These are phyloP conservation scores for Penicillium sp. DNA, from an alignment of 2,329 filamentous ascomycete genomes.

Conservation along the genomic window DNA sequence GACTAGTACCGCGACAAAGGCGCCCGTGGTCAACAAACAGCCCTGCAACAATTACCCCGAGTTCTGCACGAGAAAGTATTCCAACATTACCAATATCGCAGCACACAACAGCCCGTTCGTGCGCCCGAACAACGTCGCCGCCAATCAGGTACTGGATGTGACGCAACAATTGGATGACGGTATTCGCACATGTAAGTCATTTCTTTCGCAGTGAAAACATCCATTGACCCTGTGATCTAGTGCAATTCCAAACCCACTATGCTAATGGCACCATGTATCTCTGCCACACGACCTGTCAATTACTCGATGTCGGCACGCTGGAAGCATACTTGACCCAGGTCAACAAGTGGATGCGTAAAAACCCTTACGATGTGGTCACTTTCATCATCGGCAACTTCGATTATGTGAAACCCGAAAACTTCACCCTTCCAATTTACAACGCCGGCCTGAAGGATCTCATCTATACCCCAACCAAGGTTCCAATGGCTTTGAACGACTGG, in stretches of 20 bases:
- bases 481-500: slow-evolving; percentile 74
- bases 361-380: slow-evolving; percentile 86
- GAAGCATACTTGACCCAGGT: slow-evolving; percentile 70
- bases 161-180: slow-evolving; percentile 75
- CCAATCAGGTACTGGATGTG: slow-evolving; percentile 71
- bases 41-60: slow-evolving; percentile 78
- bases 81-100: slow-evolving; percentile 75
- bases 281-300: slow-evolving; percentile 80
- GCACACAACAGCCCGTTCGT: slow-evolving; percentile 82
- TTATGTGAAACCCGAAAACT: slow-evolving; percentile 64
- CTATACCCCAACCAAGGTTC: slow-evolving; percentile 69
- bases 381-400: slow-evolving; percentile 83
- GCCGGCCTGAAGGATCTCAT: slow-evolving; percentile 71
- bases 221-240: slow-evolving; percentile 32
- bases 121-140: slow-evolving; percentile 65
- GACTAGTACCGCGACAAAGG: slow-evolving; percentile 47
- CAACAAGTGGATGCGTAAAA: slow-evolving; percentile 66
- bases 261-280: slow-evolving; percentile 65
- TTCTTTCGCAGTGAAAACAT: background rate
- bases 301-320: slow-evolving; percentile 78
- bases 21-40: slow-evolving; percentile 62
- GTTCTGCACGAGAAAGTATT: slow-evolving; percentile 73
- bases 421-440: slow-evolving; percentile 65
- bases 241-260: slow-evolving; percentile 61
- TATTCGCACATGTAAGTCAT: slow-evolving; percentile 51